These are phyloP conservation scores for Chlorella sp. DNA, from an alignment of 139 green algal species.

Conservation along the genomic window DNA sequence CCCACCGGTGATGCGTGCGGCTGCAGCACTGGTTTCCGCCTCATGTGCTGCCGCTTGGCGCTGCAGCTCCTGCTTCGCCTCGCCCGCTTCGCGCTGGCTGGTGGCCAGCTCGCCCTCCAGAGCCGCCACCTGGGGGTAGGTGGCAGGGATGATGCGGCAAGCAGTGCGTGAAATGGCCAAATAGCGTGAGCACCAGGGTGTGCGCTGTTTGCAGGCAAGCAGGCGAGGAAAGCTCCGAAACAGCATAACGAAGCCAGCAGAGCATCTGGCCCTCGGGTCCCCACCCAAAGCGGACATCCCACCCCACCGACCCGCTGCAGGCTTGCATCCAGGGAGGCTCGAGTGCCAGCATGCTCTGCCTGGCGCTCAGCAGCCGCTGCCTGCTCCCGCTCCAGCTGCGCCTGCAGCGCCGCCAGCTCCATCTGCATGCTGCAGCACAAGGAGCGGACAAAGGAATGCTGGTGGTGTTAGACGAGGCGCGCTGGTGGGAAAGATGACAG, in stretches of 20 bases:
- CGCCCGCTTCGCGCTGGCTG: not conserved
- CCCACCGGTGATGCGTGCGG: not conserved
- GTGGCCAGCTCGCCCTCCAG: slow-evolving; percentile 8
- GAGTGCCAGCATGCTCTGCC: not conserved
- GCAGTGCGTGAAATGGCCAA: no score
- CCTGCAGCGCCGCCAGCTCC: not conserved
- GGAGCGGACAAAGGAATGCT: no score
- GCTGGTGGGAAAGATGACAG: no score
- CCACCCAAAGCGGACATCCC: no score
- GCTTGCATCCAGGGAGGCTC: not conserved
- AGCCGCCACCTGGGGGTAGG: not conserved
- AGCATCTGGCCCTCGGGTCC: no score
- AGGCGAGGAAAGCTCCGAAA: no score
- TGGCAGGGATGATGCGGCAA: no score
- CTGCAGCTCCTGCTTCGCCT: not conserved
- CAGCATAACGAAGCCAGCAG: no score
- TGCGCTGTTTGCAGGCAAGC: no score
- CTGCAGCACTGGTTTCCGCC: not conserved
- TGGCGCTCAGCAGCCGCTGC: not conserved
- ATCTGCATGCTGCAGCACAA: not conserved
- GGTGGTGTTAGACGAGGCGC: no score
- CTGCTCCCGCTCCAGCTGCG: slow-evolving; percentile 6
- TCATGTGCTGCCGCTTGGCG: slow-evolving; percentile 30
- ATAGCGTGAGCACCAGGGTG: no score
- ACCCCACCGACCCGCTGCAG: not conserved